Conservation (phyloP, 495 filamentous ascomycete species). For the Lasiosphaeria ovina region DNA sequence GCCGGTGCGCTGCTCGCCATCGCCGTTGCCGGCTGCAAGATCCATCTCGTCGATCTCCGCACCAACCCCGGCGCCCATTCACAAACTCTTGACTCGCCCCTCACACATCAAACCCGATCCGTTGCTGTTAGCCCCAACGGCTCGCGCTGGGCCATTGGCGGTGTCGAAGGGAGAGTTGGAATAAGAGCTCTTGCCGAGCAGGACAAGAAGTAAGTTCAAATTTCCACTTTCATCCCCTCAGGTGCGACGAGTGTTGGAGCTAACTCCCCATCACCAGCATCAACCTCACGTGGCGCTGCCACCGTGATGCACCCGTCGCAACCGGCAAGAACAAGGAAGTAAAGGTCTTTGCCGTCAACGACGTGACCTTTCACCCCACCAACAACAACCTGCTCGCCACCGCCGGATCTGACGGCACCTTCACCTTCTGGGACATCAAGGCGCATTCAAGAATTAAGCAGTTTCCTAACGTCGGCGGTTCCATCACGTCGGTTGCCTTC, state of each 20-base stretch:
- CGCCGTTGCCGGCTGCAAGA: slow-evolving; percentile 82
- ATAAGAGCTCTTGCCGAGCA: slow-evolving; percentile 90
- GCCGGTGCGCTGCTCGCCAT: slow-evolving; percentile 74
- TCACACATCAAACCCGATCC: slow-evolving; percentile 85
- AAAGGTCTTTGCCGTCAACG: slow-evolving; percentile 87
- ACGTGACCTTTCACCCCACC: slow-evolving; percentile 80
- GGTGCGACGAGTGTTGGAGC: not conserved
- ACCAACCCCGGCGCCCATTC: slow-evolving; percentile 72
- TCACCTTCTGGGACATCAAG: slow-evolving; percentile 89
- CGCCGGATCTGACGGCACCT: slow-evolving; percentile 82
- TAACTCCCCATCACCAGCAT: not conserved
- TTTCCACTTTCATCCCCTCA: not conserved
- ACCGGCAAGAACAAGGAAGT: slow-evolving; percentile 47
- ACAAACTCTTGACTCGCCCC: slow-evolving; percentile 78
- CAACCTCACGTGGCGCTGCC: slow-evolving; percentile 93
- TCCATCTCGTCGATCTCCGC: slow-evolving; percentile 77
- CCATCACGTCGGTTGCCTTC: slow-evolving; percentile 77
- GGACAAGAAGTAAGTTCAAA: slow-evolving; percentile 58
- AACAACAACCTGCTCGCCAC: slow-evolving; percentile 86
- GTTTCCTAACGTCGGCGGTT: slow-evolving; percentile 79
- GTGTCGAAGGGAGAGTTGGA: slow-evolving; percentile 85
- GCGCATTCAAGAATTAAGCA: slow-evolving; percentile 83
- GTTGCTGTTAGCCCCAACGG: slow-evolving; percentile 83
- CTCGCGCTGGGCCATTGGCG: slow-evolving; percentile 79
- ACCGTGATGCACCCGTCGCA: slow-evolving; percentile 63